These are phyloP conservation scores for Chlorophyllum brunneum DNA, from an alignment of 768 basidiomycete genomes.

Conservation along the genomic window DNA sequence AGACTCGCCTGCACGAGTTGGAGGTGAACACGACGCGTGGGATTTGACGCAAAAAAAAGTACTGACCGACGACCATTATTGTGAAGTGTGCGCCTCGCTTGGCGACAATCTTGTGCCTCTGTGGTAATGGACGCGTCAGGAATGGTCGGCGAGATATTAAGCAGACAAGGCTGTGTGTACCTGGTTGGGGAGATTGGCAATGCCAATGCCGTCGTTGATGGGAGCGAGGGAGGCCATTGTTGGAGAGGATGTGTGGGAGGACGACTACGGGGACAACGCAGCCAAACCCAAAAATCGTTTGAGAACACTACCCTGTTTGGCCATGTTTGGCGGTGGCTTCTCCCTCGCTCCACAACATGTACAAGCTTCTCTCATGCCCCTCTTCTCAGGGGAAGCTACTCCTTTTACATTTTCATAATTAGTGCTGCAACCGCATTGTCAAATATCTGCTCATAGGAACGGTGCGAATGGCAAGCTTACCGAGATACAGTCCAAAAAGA, in stretches of 20 bases:
- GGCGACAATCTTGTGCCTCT: constrained; percentile 99
- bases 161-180: constrained; percentile 35
- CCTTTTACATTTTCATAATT: too few relatives aligned
- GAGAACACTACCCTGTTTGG: constrained; percentile 27
- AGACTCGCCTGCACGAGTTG: constrained; percentile 74
- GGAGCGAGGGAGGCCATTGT: constrained; percentile 45
- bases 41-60: background rate
- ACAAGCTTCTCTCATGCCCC: too few relatives aligned
- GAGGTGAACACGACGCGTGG: background rate
- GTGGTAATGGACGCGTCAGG: constrained; percentile 29
- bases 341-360: background rate
- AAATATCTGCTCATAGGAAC: too few relatives aligned
- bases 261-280: constrained; percentile 22
- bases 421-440: too few relatives aligned
- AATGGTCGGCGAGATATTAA: background rate
- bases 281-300: constrained; percentile 34
- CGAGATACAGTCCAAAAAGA: too few relatives aligned
- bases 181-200: constrained; percentile 98
- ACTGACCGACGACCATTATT: constrained; percentile 96
- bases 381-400: too few relatives aligned
- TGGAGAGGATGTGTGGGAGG: constrained; percentile 15
- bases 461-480: too few relatives aligned
- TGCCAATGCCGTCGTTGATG: constrained; percentile 78
- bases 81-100: constrained; percentile 98
- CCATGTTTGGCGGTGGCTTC: constrained; percentile 14